Base-by-base conservation (phyloP, 2,329 filamentous ascomycete species). In the Lecanoromycetidae sp. region DNA sequence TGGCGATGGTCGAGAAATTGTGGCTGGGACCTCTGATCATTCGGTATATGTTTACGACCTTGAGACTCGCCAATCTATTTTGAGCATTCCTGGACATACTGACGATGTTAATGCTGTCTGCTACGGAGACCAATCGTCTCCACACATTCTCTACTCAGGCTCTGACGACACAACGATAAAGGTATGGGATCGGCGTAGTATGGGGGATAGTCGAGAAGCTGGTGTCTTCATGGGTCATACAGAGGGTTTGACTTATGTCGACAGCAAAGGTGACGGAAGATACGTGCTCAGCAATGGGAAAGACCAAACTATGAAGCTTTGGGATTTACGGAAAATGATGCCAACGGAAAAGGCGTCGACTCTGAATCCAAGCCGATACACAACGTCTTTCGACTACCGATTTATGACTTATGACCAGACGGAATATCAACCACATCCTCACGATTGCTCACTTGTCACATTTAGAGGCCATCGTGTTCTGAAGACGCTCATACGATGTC, bases 21-120 rank as follows among this genome's bases (percentile, higher is more conserved):
- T 96, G 1, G 90, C 88, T 0, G 91, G 91, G 15, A 94, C 88
- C 8, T 85, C 80, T 42, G 75, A 82, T 46, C 72, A 79, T 43
- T 81, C 81, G 0, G 84, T 96, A 38, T 80, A 94, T 26, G 84
- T 95, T 3, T 95, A 93, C 61, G 91, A 96, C 58, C 84, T 98
- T 46, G 88, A 96, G 63, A 80, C 80, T 0, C 78, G 82, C 15
- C 74, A 75, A 37, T 77, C 84, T 0, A 73, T 93, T 26, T 77
- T 95, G 46, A 76, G 79, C 39, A 77, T 94, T 22, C 70, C 71
- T 13, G 88, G 87, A 0, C 91, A 98, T 59, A 69, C 77, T 4
- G 79, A 93, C 56, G 87, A 98, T 61, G 90, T 96, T 46, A 98
- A 96, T 57, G 91, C 91, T 4, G 91, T 98, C 1, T 95, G 88